phyloP scores from a whole-genome alignment of 2,329 filamentous ascomycete species.

The Aureobasidium musti region DNA sequence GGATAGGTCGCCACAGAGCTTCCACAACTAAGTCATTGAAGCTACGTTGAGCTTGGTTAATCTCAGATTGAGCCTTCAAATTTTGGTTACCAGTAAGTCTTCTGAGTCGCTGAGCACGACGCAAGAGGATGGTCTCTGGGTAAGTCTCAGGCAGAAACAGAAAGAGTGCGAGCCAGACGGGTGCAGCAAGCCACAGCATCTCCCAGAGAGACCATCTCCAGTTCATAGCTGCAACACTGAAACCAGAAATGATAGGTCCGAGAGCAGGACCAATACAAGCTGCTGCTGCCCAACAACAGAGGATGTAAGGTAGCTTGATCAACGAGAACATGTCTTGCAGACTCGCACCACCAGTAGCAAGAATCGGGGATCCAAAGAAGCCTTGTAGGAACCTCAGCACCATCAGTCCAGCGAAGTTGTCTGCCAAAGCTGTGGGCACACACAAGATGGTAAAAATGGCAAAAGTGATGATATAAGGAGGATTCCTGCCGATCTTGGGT shows the following conservation, averaged over 20 bases:
- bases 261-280: slow-evolving; percentile 56
- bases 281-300: slow-evolving; percentile 61
- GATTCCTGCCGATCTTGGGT: slow-evolving; percentile 65
- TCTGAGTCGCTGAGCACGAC: slow-evolving; percentile 60
- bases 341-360: slow-evolving; percentile 59
- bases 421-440: slow-evolving; percentile 63
- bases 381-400: slow-evolving; percentile 64
- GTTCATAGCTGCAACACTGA: slow-evolving; percentile 56
- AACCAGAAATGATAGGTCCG: slow-evolving; percentile 63
- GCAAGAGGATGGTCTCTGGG: slow-evolving; percentile 59
- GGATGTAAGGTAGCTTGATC: slow-evolving; percentile 58
- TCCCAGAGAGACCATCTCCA: slow-evolving; percentile 69
- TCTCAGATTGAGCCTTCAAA: slow-evolving; percentile 63
- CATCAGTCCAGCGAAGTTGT: slow-evolving; percentile 62
- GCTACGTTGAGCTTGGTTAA: slow-evolving; percentile 57
- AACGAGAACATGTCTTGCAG: slow-evolving; percentile 62
- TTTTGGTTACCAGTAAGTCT: slow-evolving; percentile 56
- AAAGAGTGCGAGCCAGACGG: slow-evolving; percentile 61
- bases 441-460: slow-evolving; percentile 67
- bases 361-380: slow-evolving; percentile 66
- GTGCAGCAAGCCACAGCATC: slow-evolving; percentile 62
- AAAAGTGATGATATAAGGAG: slow-evolving; percentile 68
- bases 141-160: slow-evolving; percentile 66
- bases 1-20: slow-evolving; percentile 61
- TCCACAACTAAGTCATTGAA: slow-evolving; percentile 53